Conservation (phyloP, 495 filamentous ascomycete genomes). For the Xylaria castorea region DNA sequence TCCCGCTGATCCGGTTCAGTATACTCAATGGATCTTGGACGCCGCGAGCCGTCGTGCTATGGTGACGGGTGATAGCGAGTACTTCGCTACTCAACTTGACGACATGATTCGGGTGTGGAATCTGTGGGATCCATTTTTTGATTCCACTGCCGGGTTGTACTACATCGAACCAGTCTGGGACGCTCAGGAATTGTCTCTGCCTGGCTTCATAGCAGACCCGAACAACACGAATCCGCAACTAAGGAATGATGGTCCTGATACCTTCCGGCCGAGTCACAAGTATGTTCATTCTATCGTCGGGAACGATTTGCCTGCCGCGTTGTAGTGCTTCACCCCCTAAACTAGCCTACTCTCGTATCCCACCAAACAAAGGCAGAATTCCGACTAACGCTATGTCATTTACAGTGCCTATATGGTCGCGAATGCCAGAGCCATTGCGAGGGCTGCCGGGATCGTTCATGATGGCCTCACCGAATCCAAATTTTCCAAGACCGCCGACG, state of each 20-base stretch:
- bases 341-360: not conserved
- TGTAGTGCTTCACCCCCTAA: not conserved
- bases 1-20: constrained; percentile 48
- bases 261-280: constrained; percentile 52
- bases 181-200: constrained; percentile 53
- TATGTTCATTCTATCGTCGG: not conserved
- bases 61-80: constrained; percentile 48
- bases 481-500: constrained; percentile 43
- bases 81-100: constrained; percentile 45
- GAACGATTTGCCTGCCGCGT: not conserved
- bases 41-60: constrained; percentile 47
- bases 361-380: not conserved
- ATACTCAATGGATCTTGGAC: constrained; percentile 54
- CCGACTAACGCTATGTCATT: not conserved
- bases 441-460: constrained; percentile 43
- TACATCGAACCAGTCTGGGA: constrained; percentile 52
- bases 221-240: constrained; percentile 39
- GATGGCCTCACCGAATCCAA: constrained; percentile 36
- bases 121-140: constrained; percentile 48
- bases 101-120: constrained; percentile 51
- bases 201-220: constrained; percentile 49
- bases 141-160: constrained; percentile 47
- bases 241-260: constrained; percentile 49
- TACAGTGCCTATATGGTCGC: constrained; percentile 53
- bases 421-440: constrained; percentile 49